Evolutionary conservation across 2,329 filamentous ascomycete species (phyloP), one percentile per base, ranked within the genome.

Genomic region (Paecilomyces niveus): DNA sequence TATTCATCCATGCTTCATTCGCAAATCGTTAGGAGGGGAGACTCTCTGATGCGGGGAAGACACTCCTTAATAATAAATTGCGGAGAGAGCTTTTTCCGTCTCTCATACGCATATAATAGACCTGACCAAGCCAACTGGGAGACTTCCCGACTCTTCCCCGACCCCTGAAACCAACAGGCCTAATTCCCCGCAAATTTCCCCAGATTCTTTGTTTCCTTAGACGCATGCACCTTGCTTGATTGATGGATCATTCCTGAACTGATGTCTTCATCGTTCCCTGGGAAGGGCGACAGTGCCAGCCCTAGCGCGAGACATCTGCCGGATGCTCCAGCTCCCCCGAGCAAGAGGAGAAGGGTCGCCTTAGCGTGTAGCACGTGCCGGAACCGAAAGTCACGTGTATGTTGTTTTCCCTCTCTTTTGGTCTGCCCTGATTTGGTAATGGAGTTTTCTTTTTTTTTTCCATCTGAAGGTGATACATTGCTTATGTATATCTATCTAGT

Each of bases 301-400:
- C 21, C 50, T 15, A 21, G 50, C 13, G n/a, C 21, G 11, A 11
- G 50, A 29, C 50, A 18, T 24, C 50, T 45, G 35, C 11, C 35
- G 11, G 35, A 45, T 18, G 35, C 35, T 11, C 18, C 56, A 22
- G 26, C 29, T 24, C 53, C 53, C 9, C 32, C 45, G n/a, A n/a
- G 18, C 31, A 58, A 58, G 35, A 54, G 57, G 21, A 54, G 57
- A 6, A 49, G 57, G 21, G 24, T 58, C 8, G 45, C 57, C n/a
- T 49, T 55, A n/a, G 57, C 57, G 3, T 58, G 57, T 15, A 52
- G 54, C n/a, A 55, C 54, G 32, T 58, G 57, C 31, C 54, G 57
- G 18, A 50, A 54, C 13, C 54, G 57, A 18, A 58, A 58, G 53
- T 58, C 57, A 35, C 54, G 57, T 52, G 57, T 58, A 55, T 18